Evolutionary conservation across 2,329 filamentous ascomycete species (phyloP).

Genomic region (Pseudocercospora eumusae): DNA sequence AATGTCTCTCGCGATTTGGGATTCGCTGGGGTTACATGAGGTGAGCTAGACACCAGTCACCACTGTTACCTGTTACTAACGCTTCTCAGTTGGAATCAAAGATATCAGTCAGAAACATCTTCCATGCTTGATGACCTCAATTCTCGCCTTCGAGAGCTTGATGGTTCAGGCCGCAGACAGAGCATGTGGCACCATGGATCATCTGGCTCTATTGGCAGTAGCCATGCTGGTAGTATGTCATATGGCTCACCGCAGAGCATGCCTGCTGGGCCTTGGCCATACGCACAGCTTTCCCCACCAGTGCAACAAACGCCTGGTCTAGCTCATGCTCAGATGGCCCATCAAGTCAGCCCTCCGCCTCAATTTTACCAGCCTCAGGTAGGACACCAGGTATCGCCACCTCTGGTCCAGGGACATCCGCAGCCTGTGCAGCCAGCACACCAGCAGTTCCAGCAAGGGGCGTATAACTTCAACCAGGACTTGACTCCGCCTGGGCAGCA

Average conservation of each 20-base stretch:
- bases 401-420: conserved; percentile 9
- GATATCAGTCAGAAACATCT: conserved; percentile 50
- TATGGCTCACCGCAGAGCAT: conserved; percentile 28
- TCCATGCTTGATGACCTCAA: conserved; percentile 46
- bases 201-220: conserved; percentile 32
- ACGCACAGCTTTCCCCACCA: conserved; percentile 12
- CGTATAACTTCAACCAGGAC: conserved; percentile 22
- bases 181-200: conserved; percentile 37
- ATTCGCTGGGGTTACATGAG: conserved; percentile 52
- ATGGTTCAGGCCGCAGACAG: conserved; percentile 29
- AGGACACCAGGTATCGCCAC: conserved; percentile 17
- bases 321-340: conserved; percentile 18
- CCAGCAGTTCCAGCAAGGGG: conserved; percentile 27
- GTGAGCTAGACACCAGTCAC: conserved; percentile 22
- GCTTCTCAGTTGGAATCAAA: conserved; percentile 48
- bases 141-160: conserved; percentile 41
- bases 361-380: conserved; percentile 19
- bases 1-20: conserved; percentile 50
- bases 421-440: conserved; percentile 20
- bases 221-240: conserved; percentile 27
- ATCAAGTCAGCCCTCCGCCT: conserved; percentile 28
- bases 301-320: conserved; percentile 20
- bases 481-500: conserved; percentile 15
- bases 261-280: conserved; percentile 6
- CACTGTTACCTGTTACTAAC: background rate